Percentiles rank a stretch among this genome's conserved stretches.
phyloP scores from a whole-genome alignment of 192 early-diverging fungal genomes.

The Umbelopsis ramanniana region DNA sequence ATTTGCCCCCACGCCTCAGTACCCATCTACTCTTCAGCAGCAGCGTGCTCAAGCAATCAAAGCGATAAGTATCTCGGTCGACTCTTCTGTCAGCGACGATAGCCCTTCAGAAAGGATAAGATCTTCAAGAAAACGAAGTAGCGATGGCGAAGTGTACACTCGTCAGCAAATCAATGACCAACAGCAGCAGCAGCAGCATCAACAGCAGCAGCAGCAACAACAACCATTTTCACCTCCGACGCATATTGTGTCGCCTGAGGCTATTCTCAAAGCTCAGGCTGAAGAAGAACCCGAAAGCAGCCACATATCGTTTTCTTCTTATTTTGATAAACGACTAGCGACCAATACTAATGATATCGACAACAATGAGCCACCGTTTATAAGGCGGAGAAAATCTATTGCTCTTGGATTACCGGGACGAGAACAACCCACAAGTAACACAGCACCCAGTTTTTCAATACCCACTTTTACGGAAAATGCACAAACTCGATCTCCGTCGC shows the following conservation, averaged over 20 bases:
- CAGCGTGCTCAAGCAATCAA: not conserved
- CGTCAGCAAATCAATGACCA: constrained; percentile 2
- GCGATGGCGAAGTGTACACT: constrained; percentile 7
- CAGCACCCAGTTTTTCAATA: constrained; percentile 12
- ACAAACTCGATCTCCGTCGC: constrained; percentile 14
- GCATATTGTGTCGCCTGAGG: constrained; percentile 40
- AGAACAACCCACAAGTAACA: not conserved
- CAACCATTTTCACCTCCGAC: constrained; percentile 8
- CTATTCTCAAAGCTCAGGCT: constrained; percentile 31
- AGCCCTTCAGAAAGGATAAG: not conserved
- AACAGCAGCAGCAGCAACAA: constrained; percentile 6
- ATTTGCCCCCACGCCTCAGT: not conserved
- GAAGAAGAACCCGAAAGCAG: constrained; percentile 36
- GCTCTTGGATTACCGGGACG: not conserved
- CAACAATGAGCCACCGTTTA: not conserved
- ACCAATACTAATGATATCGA: not conserved
- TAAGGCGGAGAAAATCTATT: constrained; percentile 9
- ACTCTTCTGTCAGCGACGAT: not conserved
- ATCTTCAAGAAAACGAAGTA: constrained; percentile 15
- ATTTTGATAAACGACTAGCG: constrained; percentile 19
- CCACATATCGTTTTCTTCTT: constrained; percentile 1
- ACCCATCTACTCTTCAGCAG: not conserved
- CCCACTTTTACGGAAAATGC: constrained; percentile 9
- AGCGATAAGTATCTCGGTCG: constrained; percentile 12
- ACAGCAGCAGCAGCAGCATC: constrained; percentile 5